phyloP scores from a whole-genome alignment of 768 basidiomycete species.

The Dioszegia crocea region DNA sequence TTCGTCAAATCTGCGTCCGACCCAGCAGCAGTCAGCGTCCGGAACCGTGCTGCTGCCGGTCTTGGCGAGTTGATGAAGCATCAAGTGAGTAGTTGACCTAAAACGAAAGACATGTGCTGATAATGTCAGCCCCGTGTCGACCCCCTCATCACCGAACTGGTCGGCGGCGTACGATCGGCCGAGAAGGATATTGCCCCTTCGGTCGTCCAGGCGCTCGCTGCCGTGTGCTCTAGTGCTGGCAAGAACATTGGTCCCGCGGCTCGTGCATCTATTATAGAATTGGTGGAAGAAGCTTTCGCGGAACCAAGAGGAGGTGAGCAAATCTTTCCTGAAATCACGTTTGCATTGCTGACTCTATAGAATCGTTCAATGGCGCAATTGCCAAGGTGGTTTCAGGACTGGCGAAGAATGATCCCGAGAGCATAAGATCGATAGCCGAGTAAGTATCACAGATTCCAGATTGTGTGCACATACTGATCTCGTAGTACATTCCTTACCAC shows the following conservation, averaged over 20 bases:
- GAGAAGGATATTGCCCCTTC: slow-evolving; percentile 72
- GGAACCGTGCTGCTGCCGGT: slow-evolving; percentile 75
- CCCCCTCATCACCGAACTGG: slow-evolving; percentile 85
- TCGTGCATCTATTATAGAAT: slow-evolving; percentile 66
- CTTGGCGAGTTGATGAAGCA: slow-evolving; percentile 85
- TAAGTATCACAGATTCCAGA: slow-evolving; percentile 50
- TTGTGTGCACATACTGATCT: slow-evolving; percentile 13
- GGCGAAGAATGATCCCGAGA: slow-evolving; percentile 58
- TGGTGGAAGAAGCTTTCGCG: slow-evolving; percentile 70
- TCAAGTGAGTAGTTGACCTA: slow-evolving; percentile 28
- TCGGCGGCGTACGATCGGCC: slow-evolving; percentile 50
- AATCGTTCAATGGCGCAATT: slow-evolving; percentile 65
- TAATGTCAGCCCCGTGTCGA: slow-evolving; percentile 65
- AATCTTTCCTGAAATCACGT: not conserved
- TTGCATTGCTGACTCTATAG: slow-evolving; percentile 50
- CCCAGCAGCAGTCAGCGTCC: slow-evolving; percentile 68
- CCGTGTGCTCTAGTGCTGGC: slow-evolving; percentile 66
- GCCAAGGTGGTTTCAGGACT: slow-evolving; percentile 64
- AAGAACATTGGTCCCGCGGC: slow-evolving; percentile 73
- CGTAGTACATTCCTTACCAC: slow-evolving; percentile 61
- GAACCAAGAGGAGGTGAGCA: slow-evolving; percentile 31
- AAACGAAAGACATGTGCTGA: not conserved
- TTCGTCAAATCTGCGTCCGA: slow-evolving; percentile 92
- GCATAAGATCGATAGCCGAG: slow-evolving; percentile 66
- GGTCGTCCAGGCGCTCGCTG: slow-evolving; percentile 69